Percentiles rank a stretch among this genome's conserved stretches.
Evolutionary conservation across 495 filamentous ascomycete species (phyloP).

Genomic region (Trichoderma reesei): DNA sequence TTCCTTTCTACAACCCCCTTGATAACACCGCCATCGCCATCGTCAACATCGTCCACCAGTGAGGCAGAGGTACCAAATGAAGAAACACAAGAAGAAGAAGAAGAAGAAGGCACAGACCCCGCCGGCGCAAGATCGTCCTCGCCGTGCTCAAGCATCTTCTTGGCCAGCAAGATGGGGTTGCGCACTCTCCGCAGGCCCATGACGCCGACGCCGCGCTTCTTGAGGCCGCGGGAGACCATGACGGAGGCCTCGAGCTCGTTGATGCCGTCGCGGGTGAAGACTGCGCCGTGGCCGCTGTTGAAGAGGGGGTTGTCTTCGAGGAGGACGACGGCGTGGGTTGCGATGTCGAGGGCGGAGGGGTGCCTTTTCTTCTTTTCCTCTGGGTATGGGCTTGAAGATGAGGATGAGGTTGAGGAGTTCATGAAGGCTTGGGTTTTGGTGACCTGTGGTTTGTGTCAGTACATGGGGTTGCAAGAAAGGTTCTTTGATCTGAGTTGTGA

Average conservation of each 20-base stretch:
- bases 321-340: slow-evolving; percentile 62
- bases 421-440: slow-evolving; percentile 14
- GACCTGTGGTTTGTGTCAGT: slow-evolving; percentile 18
- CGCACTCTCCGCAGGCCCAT: slow-evolving; percentile 62
- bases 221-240: slow-evolving; percentile 67
- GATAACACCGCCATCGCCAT: too few relatives aligned
- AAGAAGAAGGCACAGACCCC: slow-evolving; percentile 21
- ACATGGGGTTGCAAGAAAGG: too few relatives aligned
- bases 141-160: slow-evolving; percentile 57
- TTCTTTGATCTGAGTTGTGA: neutral
- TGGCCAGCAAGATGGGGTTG: slow-evolving; percentile 70
- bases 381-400: slow-evolving; percentile 14
- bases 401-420: slow-evolving; percentile 25
- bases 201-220: slow-evolving; percentile 68
- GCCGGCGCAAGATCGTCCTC: slow-evolving; percentile 32
- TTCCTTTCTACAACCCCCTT: neutral
- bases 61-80: too few relatives aligned
- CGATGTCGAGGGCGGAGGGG: slow-evolving; percentile 56
- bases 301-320: slow-evolving; percentile 79
- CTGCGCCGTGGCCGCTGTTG: slow-evolving; percentile 77
- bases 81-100: slow-evolving; percentile 9
- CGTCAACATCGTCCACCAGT: too few relatives aligned
- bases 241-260: slow-evolving; percentile 87
- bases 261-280: slow-evolving; percentile 71
- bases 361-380: slow-evolving; percentile 9